phyloP scores from a whole-genome alignment of 257 asterid species.

The Solanum phureja region DNA sequence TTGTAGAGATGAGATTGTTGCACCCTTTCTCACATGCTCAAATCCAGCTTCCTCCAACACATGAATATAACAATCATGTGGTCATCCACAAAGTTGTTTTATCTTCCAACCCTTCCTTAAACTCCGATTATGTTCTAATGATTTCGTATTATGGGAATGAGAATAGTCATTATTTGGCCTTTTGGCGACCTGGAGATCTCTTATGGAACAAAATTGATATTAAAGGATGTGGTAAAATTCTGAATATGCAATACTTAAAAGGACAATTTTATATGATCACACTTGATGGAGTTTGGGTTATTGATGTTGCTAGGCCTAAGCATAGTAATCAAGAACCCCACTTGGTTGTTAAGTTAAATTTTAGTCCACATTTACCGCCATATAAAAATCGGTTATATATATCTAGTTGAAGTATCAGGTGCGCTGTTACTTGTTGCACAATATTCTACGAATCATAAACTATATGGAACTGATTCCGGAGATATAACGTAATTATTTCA shows the following conservation, averaged over 20 bases:
- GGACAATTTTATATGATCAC: background rate
- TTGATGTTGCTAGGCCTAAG: too few species aligned
- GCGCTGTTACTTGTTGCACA: background rate
- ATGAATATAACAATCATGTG: too few species aligned
- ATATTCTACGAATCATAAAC: background rate
- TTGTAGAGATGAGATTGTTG: background rate
- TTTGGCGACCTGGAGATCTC: background rate
- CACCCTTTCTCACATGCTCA: background rate
- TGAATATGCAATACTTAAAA: background rate
- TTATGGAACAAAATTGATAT: background rate
- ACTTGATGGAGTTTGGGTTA: too few species aligned
- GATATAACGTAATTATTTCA: background rate
- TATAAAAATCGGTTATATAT: too few species aligned
- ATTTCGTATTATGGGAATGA: background rate
- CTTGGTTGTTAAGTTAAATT: too few species aligned
- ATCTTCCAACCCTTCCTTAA: background rate
- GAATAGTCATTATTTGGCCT: background rate
- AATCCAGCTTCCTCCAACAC: too few species aligned
- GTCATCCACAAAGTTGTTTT: background rate
- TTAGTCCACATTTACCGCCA: too few species aligned
- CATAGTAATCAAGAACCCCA: too few species aligned
- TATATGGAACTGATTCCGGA: too few species aligned
- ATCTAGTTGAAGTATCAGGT: too few species aligned
- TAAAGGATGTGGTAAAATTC: background rate
- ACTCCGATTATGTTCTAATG: background rate